A percentile compares a stretch with the other conserved stretches of the same genome.
These are phyloP conservation scores for Botrytis squamosa DNA, from an alignment of 2,329 filamentous ascomycete species.

Conservation along the genomic window DNA sequence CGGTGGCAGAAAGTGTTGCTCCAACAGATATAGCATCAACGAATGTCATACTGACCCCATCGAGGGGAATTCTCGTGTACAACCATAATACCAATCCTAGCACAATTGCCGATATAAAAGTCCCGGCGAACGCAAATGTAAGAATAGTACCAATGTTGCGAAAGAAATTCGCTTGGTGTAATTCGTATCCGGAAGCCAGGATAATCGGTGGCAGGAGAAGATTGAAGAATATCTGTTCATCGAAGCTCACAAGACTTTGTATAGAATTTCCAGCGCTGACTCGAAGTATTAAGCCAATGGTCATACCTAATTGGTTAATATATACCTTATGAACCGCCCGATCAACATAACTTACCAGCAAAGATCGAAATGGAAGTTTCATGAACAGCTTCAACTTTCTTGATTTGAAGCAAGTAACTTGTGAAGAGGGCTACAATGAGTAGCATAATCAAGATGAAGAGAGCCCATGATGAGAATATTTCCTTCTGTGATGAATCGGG, in stretches of 20 bases:
- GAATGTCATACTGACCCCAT: constrained; percentile 82
- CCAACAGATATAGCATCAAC: constrained; percentile 96
- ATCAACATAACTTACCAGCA: constrained; percentile 58
- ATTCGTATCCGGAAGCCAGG: constrained; percentile 91
- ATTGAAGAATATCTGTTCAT: constrained; percentile 99
- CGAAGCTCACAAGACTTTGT: constrained; percentile 88
- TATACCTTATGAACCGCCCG: neutral
- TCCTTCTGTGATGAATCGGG: constrained; percentile 88
- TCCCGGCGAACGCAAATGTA: constrained; percentile 95
- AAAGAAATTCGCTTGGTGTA: constrained; percentile 99
- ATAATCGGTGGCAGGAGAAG: constrained; percentile 98
- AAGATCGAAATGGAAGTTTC: constrained; percentile 99
- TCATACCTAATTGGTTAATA: constrained; percentile 67
- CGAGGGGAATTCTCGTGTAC: constrained; percentile 83
- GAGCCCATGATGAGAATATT: constrained; percentile 91
- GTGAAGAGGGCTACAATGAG: constrained; percentile 94
- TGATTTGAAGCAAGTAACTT: constrained; percentile 94
- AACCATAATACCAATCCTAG: constrained; percentile 85
- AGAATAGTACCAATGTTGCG: constrained; percentile 96
- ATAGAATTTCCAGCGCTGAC: constrained; percentile 80
- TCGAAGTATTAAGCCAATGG: constrained; percentile 84
- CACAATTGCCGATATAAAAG: constrained; percentile 94
- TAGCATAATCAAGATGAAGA: constrained; percentile 94
- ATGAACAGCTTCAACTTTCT: constrained; percentile 95
- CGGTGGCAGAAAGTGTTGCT: constrained; percentile 92